These are phyloP conservation scores for Lecanicillium sp. DNA, from an alignment of 2,329 filamentous ascomycete genomes.

Conservation along the genomic window DNA sequence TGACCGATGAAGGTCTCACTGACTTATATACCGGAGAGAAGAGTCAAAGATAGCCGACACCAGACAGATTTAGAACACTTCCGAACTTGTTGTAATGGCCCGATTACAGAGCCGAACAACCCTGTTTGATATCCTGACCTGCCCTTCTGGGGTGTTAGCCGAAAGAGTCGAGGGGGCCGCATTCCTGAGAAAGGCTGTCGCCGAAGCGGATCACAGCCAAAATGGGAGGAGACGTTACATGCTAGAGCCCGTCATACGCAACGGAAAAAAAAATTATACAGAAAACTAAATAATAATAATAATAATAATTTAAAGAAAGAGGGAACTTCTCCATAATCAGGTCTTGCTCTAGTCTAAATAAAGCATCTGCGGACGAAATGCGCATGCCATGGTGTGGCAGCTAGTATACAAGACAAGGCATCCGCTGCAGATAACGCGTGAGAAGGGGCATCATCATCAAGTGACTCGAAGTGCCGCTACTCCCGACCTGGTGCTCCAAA, in stretches of 20 bases:
- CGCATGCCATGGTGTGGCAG: slow-evolving; percentile 1
- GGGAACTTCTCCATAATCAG: not conserved
- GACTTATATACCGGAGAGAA: no score
- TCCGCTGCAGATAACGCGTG: not conserved
- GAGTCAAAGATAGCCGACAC: no score
- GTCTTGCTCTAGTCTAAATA: not conserved
- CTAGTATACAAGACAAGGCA: not conserved
- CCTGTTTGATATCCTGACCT: slow-evolving; percentile 3
- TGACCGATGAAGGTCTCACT: slow-evolving; percentile 1
- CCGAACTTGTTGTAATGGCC: not conserved
- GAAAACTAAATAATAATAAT: no score
- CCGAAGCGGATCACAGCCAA: not conserved
- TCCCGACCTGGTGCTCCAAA: slow-evolving; percentile 5
- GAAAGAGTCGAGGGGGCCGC: not conserved
- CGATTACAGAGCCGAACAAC: not conserved
- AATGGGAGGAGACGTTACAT: slow-evolving; percentile 10
- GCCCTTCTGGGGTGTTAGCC: slow-evolving; percentile 4
- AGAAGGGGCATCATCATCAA: not conserved
- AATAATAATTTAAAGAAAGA: no score
- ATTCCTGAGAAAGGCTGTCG: slow-evolving; percentile 9
- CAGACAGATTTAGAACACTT: not conserved
- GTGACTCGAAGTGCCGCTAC: not conserved
- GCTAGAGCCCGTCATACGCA: slow-evolving; percentile 1
- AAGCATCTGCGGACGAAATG: not conserved
- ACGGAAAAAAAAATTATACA: not conserved